Evolutionary conservation across 1,139 yeast species (phyloP), one percentile per base, ranked within the genome.

Genomic region (Debaryomyces sp.): DNA sequence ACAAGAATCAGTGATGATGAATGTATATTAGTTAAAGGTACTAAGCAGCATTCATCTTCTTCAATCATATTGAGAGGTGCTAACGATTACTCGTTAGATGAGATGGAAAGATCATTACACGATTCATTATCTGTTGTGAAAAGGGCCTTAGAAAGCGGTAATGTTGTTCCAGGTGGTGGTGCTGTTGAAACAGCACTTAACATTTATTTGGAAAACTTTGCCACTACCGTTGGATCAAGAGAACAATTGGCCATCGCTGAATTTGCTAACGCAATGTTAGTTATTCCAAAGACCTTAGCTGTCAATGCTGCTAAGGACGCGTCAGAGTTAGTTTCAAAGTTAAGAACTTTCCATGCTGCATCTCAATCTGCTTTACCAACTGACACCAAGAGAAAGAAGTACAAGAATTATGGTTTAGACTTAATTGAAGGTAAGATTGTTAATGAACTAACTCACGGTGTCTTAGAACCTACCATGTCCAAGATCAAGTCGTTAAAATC

Each of bases 181-280:
- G 97, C 98, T 21, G 99, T 94, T 43, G 99, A 95, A 73, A 80
- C 97, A 42, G 97, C 99, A 9, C 80, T 95, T 60, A 92, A 91
- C 73, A 91, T 95, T 50, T 95, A 90, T 68, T 79, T 95, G 66
- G 99, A 95, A 70, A 94, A 90, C 68, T 94, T 95, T 70, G 99
- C 99, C 41, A 94, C 99, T 8, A 91, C 98, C 1, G 94, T 92
- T 50, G 98, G 98, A 3, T 90, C 97, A 21, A 84, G 99, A 65
- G 99, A 95, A 70, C 99, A 95, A 70, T 80, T 94, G 61, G 99
- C 99, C 8, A 94, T 95, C 71, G 96, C 97, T 1, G 99, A 94
- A 71, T 95, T 95, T 77, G 97, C 99, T 34, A 81, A 82, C 57
- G 92, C 97, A 0, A 76, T 95, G 59, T 79, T 95, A 52, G 81